Percentiles rank a stretch among this genome's conserved stretches.
Conservation (phyloP, 148 eudicot species). For the Heliosperma pusillum region DNA sequence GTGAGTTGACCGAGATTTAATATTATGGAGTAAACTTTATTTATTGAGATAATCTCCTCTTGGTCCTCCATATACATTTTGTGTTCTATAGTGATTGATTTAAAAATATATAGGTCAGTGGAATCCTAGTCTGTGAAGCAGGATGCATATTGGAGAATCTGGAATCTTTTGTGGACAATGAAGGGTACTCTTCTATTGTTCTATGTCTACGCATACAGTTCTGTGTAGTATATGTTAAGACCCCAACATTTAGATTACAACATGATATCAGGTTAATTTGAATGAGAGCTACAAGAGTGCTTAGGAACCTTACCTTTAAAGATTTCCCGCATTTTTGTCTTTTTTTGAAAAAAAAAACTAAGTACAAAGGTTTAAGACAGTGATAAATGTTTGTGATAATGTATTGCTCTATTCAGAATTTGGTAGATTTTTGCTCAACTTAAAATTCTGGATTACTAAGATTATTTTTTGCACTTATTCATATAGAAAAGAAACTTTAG, state of each 20-base stretch:
- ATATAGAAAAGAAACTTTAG: slow-evolving; percentile 4
- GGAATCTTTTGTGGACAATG: slow-evolving; percentile 69
- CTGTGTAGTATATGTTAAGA: slow-evolving; percentile 1
- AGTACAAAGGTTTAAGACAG: background rate
- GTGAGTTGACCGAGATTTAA: background rate
- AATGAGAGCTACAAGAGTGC: background rate
- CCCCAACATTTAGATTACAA: background rate
- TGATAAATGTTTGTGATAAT: background rate
- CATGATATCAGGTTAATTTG: background rate
- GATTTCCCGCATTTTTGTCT: background rate
- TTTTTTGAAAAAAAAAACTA: background rate
- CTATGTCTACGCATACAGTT: slow-evolving; percentile 15
- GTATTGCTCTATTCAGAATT: background rate
- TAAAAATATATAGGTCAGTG: slow-evolving; percentile 59
- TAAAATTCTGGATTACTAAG: background rate
- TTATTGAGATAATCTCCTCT: background rate
- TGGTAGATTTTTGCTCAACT: background rate
- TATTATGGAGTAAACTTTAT: background rate
- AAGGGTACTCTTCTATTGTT: slow-evolving; percentile 60
- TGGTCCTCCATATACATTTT: background rate
- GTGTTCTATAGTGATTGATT: slow-evolving; percentile 13
- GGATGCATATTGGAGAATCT: slow-evolving; percentile 98
- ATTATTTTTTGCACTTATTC: background rate
- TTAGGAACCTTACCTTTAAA: background rate
- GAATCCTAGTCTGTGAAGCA: slow-evolving; percentile 94